Base-by-base conservation (phyloP, 1,284 basidiomycete species). In the Veloboletus limbatus region DNA sequence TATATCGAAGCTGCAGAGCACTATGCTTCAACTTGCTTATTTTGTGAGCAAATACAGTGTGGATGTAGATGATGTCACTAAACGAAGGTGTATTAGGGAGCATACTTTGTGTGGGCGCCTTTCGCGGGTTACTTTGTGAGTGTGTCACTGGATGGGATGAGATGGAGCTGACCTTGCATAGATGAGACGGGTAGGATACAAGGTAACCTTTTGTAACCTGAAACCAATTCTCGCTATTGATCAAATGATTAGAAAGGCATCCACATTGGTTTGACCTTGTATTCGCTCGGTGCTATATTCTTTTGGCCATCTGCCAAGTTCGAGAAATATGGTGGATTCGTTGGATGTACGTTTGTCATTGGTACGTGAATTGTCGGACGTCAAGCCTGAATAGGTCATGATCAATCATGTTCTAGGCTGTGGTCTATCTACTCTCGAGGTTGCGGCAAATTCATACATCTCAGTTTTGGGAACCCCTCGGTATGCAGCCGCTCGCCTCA, bases 11-110 rank as follows among this genome's bases (percentile, higher is more conserved):
- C 77, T 87, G 16, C 81, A 92, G 63, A 91, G 87, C 36, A 91
- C 92, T 2, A 78, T 90, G 49, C 76, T 95, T 25, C 92, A 95
- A 62, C 77, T 90, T 8, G 88, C 88, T 4, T 94, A 93, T 68
- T 94, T 93, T 54, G 85, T 71, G 49, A 55, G 69, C 53, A 44
- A 42, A 17, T 16, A 16, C 17, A 40, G 26, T 13, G 26, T 35
- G 14, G 31, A 3, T 11, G 51, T 45, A 48, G 11, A 8, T 1
- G 20, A 24, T 20, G 22, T 45, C 7, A 4, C 40, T 33, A 33
- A 34, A 54, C 41, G 25, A 26, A 8, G 37, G 16, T 17, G 8
- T 32, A 9, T 40, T 42, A 76, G 76, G 78, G 85, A 34, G 87
- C 87, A 65, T 82, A 85, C 64, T 77, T 88, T 52, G 76, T 79